These are phyloP conservation scores for Suillus ampliporus DNA, from an alignment of 768 basidiomycete species.

Conservation along the genomic window DNA sequence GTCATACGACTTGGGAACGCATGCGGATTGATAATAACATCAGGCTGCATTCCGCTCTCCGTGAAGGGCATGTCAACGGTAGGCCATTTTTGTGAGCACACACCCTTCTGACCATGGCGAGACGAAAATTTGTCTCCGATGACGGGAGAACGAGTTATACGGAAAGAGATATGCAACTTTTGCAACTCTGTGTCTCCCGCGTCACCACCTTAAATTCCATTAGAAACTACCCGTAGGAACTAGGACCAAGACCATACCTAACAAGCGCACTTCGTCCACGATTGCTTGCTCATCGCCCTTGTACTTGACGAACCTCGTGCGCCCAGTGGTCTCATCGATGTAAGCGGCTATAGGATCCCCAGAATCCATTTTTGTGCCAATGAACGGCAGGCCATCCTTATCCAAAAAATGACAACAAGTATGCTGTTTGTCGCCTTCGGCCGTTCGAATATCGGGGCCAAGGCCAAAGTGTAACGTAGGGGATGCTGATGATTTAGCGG, in stretches of 20 bases:
- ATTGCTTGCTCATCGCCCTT: conserved; percentile 94
- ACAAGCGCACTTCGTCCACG: conserved; percentile 88
- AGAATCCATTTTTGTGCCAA: conserved; percentile 70
- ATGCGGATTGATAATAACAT: conserved; percentile 99
- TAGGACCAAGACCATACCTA: conserved; percentile 58
- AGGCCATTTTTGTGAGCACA: conserved; percentile 99
- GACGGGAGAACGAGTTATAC: conserved; percentile 93
- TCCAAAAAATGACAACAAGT: conserved; percentile 64
- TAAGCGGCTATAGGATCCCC: conserved; percentile 90
- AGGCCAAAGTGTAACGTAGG: conserved; percentile 90
- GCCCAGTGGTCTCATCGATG: conserved; percentile 80
- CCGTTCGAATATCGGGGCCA: conserved; percentile 69
- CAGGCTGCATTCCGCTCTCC: conserved; percentile 98
- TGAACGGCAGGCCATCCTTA: conserved; percentile 80
- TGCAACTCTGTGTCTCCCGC: conserved; percentile 87
- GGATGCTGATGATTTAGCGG: conserved; percentile 57
- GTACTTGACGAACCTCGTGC: conserved; percentile 90
- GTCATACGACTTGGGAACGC: conserved; percentile 99
- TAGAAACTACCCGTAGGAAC: conserved; percentile 7
- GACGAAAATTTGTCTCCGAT: conserved; percentile 99
- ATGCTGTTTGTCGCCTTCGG: conserved; percentile 53
- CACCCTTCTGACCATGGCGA: conserved; percentile 98
- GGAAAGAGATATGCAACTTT: conserved; percentile 91
- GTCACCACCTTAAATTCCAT: conserved; percentile 69
- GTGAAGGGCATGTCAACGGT: conserved; percentile 98